Evolutionary conservation across 1,139 yeast species (phyloP).

Genomic region (Yamadazyma atlantica): DNA sequence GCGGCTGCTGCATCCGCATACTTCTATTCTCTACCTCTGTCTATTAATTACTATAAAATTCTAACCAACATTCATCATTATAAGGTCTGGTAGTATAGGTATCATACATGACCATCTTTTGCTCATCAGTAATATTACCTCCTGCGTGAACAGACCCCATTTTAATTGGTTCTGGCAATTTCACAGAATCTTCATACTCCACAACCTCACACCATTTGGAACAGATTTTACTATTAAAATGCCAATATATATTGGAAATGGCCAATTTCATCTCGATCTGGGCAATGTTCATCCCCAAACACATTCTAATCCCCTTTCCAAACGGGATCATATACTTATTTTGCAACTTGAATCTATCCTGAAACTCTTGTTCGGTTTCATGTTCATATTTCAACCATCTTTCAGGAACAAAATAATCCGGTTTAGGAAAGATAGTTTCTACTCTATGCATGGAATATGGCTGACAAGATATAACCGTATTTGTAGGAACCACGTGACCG

Average conservation of each 20-base stretch:
- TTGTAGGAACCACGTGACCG: slow-evolving; percentile 43
- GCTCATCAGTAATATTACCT: slow-evolving; percentile 33
- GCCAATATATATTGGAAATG: slow-evolving; percentile 53
- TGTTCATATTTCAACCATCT: slow-evolving; percentile 52
- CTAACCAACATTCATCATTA: slow-evolving; percentile 53
- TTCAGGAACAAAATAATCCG: slow-evolving; percentile 55
- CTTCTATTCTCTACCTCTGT: background rate
- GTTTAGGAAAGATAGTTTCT: slow-evolving; percentile 46
- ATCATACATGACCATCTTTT: slow-evolving; percentile 53
- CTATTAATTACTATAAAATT: slow-evolving; percentile 27
- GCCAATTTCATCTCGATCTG: slow-evolving; percentile 64
- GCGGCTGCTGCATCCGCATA: background rate
- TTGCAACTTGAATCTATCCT: slow-evolving; percentile 43
- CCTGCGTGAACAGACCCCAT: slow-evolving; percentile 25
- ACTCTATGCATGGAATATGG: slow-evolving; percentile 67
- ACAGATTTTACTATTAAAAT: slow-evolving; percentile 37
- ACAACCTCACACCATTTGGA: slow-evolving; percentile 44
- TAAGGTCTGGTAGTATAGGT: slow-evolving; percentile 52
- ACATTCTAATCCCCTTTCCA: slow-evolving; percentile 77
- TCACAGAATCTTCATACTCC: slow-evolving; percentile 12
- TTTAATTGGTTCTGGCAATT: slow-evolving; percentile 18
- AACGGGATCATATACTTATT: slow-evolving; percentile 62
- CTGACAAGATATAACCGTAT: slow-evolving; percentile 60
- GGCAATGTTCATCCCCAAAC: slow-evolving; percentile 71
- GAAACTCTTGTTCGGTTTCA: slow-evolving; percentile 35